Evolutionary conservation across 1,284 basidiomycete genomes (phyloP), one percentile per base, ranked within the genome.

Genomic region (Puccinia hordei): DNA sequence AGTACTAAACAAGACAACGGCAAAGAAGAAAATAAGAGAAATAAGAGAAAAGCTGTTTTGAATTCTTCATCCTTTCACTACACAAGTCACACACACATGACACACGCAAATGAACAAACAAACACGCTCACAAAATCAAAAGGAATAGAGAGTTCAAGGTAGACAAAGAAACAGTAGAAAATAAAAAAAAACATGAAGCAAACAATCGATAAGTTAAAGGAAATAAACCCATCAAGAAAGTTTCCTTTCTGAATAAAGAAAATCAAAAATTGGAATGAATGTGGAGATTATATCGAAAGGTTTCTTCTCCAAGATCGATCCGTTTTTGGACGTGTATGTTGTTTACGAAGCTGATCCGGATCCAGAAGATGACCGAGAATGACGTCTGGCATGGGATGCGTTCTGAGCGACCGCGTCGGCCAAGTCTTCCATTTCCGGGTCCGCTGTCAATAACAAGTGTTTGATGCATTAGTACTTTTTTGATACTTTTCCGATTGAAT

Each of bases 401-500:
- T 78, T 78, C 17, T 78, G 75, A n/a, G 75, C 75, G 17, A 78
- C 75, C 27, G 75, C 75, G 24, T 78, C 75, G 33, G 75, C 75
- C 22, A 78, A 65, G 35, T 78, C 75, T 78, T 78, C 75, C 75
- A 78, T 78, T 55, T 78, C 75, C 24, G 75, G 75, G 57, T 78
- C 75, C 17, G 75, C 75, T 78, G 46, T 17, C 59, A 59, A 44
- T 30, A 38, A 27, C 3, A 74, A 9, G 17, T 12, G 38, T 41
- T 41, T 4, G 12, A n/a, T 63, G 30, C 19, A 57, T 72, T 13
- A 55, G 49, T 55, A 51, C 27, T 72, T 69, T 8, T 13, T n/a
- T n/a, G n/a, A 3, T 2, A 55, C 8, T 15, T 38, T 38, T 19
- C 19, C 17, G 30, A 2, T 17, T 27, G 19, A 30, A 49, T 27